Conservation (phyloP, 164 flowering plant species). For the Tetrastigma voinierianum region DNA sequence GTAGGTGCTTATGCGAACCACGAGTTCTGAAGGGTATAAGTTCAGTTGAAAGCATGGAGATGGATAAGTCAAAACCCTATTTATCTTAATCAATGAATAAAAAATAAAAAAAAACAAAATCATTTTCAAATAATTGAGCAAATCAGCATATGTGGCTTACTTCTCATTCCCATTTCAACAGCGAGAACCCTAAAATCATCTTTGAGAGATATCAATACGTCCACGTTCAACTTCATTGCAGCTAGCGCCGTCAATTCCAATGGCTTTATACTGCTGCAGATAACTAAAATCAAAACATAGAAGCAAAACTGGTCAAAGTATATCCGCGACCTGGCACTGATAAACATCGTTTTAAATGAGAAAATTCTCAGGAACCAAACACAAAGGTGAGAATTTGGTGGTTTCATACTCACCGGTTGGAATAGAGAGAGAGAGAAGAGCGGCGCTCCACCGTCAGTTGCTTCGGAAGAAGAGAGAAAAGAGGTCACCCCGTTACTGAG, state of each 20-base stretch:
- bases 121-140: neutral
- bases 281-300: too few relatives aligned
- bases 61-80: neutral
- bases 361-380: too few relatives aligned
- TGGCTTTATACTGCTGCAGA: too few relatives aligned
- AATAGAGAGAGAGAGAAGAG: too few relatives aligned
- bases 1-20: constrained; percentile 81
- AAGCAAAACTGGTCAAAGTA: too few relatives aligned
- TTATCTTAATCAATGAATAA: neutral
- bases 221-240: constrained; percentile 83
- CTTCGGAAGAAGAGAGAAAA: too few relatives aligned
- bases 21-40: constrained; percentile 84
- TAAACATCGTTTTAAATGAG: too few relatives aligned
- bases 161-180: constrained; percentile 97
- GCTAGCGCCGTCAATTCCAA: neutral
- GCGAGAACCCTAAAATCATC: constrained; percentile 99
- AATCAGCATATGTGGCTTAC: constrained; percentile 40
- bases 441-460: too few relatives aligned
- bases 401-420: too few relatives aligned
- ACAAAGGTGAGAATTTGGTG: too few relatives aligned
- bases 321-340: too few relatives aligned
- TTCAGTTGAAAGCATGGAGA: constrained; percentile 59
- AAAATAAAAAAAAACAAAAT: neutral
- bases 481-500: too few relatives aligned
- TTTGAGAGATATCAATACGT: constrained; percentile 78